A percentile compares a stretch with the other conserved stretches of the same genome.
Conservation (phyloP, 352 stramenopile species). For the Phytophthora nicotianae region DNA sequence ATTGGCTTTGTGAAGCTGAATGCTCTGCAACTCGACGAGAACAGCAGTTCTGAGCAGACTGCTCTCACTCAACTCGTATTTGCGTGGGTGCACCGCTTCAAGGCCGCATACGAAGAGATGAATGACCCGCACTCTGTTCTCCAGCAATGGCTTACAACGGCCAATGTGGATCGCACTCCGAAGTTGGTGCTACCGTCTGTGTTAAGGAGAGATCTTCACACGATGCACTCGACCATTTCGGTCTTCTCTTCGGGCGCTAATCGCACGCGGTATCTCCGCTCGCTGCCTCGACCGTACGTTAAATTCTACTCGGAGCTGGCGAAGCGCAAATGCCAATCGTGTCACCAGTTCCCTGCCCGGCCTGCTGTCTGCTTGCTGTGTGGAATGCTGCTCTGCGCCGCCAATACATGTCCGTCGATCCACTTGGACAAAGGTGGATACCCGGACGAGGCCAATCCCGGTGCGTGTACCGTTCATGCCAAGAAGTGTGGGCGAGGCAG, state of each 20-base stretch:
- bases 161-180: constrained; percentile 49
- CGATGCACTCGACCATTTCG: constrained; percentile 79
- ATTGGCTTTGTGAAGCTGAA: constrained; percentile 58
- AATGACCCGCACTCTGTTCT: constrained; percentile 69
- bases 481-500: constrained; percentile 86
- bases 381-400: constrained; percentile 78
- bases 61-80: constrained; percentile 46
- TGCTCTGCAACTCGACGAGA: constrained; percentile 16
- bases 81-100: constrained; percentile 72
- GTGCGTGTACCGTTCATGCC: constrained; percentile 82
- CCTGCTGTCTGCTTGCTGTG: constrained; percentile 88
- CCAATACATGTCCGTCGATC: constrained; percentile 79
- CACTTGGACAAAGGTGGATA: constrained; percentile 74
- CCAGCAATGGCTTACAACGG: constrained; percentile 76
- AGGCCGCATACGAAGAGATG: constrained; percentile 80
- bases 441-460: constrained; percentile 79
- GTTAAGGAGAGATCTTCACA: constrained; percentile 72
- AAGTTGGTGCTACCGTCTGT: constrained; percentile 48
- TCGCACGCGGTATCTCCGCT: constrained; percentile 74
- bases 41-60: constrained; percentile 18
- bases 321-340: constrained; percentile 77
- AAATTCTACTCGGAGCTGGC: constrained; percentile 88
- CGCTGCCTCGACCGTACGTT: constrained; percentile 76
- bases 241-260: constrained; percentile 67
- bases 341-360: constrained; percentile 79